Evolutionary conservation across 768 basidiomycete genomes (phyloP), one percentile per base, ranked within the genome.

Genomic region (Pleurotus sapidus): DNA sequence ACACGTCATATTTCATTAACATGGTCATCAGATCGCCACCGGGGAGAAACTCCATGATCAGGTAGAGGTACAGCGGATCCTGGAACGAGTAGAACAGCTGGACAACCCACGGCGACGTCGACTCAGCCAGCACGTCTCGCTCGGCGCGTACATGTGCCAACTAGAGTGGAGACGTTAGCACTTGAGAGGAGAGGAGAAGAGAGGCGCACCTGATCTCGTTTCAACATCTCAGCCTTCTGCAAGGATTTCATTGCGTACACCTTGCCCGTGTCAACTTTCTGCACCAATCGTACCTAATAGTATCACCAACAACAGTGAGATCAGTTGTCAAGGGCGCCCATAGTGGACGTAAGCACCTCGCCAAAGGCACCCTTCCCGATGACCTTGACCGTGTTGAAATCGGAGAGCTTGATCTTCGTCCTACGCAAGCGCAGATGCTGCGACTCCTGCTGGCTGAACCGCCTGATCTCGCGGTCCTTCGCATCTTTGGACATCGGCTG

Each of bases 21-120:
- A 98, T 99, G 11, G 97, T 98, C 96, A 99, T 98, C 61, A 99
- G 78, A 70, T 99, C 96, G n/a, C 96, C 96, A 46, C 96, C 96
- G 38, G 85, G 84, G 45, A 86, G 78, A 63, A 83, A 83, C 61
- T 82, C 82, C 96, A 99, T 99, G 77, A 99, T 91, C 59, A 99
- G 84, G 75, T 98, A 99, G 24, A 99, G 85, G 68, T 96, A 98
- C 53, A 93, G 77, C 1, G 91, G 85, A 70, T 98, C 97, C 71
- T 99, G 96, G 81, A 98, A 98, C 38, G 95, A 97, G 73, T 97
- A 98, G 79, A 90, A 98, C 15, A 98, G 78, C 66, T 97, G 95
- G 1, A 98, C 95, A 49, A 98, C 95, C 95, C 95, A 98, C 53
- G 89, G 86, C 27, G 94, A 96, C 57, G 96, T 97, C 25, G 92